These are phyloP conservation scores for Fragaria ananassa DNA, from an alignment of 306 rosid genomes.

Conservation along the genomic window DNA sequence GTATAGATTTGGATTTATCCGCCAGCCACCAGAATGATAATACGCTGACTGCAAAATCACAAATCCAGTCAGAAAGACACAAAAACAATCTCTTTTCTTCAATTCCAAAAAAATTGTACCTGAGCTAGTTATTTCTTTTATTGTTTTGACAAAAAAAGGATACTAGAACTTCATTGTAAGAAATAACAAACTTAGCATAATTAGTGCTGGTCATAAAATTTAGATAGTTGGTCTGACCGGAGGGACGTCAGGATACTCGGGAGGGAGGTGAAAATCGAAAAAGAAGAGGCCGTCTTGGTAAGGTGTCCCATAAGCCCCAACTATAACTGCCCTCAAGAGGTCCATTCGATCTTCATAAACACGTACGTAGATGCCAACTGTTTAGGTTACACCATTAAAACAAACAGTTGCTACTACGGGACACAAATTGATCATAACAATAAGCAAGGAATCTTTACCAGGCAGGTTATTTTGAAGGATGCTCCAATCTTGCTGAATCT, in stretches of 20 bases:
- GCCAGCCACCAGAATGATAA: slow-evolving; percentile 99
- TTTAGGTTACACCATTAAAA: slow-evolving; percentile 32
- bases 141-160: not conserved
- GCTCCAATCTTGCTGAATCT: slow-evolving; percentile 97
- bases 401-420: slow-evolving; percentile 22
- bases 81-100: not conserved
- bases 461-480: slow-evolving; percentile 97
- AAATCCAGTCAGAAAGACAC: slow-evolving; percentile 30
- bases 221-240: slow-evolving; percentile 61
- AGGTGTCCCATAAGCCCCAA: slow-evolving; percentile 98
- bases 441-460: slow-evolving; percentile 39
- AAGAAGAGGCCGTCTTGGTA: slow-evolving; percentile 99
- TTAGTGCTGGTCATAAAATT: not conserved
- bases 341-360: slow-evolving; percentile 98
- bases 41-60: slow-evolving; percentile 78
- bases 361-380: slow-evolving; percentile 86
- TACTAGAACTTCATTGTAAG: not conserved
- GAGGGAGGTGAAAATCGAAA: slow-evolving; percentile 98
- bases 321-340: slow-evolving; percentile 90
- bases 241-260: slow-evolving; percentile 95
- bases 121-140: not conserved
- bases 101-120: not conserved
- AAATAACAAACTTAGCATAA: not conserved
- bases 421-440: not conserved
- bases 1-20: slow-evolving; percentile 90